Evolutionary conservation across 2,329 filamentous ascomycete genomes (phyloP), one percentile per base, ranked within the genome.

Genomic region (Penicillium sumatraense): DNA sequence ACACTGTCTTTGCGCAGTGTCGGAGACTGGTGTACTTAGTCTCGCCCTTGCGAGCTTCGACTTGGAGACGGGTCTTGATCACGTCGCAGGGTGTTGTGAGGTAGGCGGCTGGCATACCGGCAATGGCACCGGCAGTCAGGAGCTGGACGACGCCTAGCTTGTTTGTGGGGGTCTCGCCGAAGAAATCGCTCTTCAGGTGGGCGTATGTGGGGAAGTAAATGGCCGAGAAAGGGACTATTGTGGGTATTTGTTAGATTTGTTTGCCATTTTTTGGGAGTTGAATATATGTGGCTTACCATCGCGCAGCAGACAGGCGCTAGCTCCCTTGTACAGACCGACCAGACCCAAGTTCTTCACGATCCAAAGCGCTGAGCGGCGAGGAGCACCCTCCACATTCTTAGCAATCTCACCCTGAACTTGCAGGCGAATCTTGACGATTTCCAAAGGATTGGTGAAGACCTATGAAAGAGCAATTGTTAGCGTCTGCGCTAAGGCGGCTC

Each of bases 121-220:
- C 90, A 62, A 99, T 97, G 56, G 95, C 95, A 79, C 95, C 95
- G 7, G 95, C 92, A 18, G 91, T 95, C 59, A 99, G 84, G 53
- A 99, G 88, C 78, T 98, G 93, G 35, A 96, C 58, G 46, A 99
- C 84, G 48, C 93, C 91, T 21, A 99, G 87, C 78, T 91, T 95
- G 80, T 97, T 91, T 54, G 87, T 90, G 5, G 83, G 82, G 10
- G 89, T 87, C 79, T 99, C 95, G 75, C 95, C 93, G 67, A 98
- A 99, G 72, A 93, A 81, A 76, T 97, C 93, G 70, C 84, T 87
- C 83, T 99, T 99, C 68, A 99, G 78, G 73, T 99, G 95, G 73
- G 86, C 90, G 81, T 99, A 99, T 20, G 92, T 89, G 2, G 95
- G 93, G 86, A 99, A 99, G 81, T 99, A 99, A 72, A 99, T 99